Evolutionary conservation across 768 basidiomycete species (phyloP).

Genomic region (Tricholoma furcatifolium): DNA sequence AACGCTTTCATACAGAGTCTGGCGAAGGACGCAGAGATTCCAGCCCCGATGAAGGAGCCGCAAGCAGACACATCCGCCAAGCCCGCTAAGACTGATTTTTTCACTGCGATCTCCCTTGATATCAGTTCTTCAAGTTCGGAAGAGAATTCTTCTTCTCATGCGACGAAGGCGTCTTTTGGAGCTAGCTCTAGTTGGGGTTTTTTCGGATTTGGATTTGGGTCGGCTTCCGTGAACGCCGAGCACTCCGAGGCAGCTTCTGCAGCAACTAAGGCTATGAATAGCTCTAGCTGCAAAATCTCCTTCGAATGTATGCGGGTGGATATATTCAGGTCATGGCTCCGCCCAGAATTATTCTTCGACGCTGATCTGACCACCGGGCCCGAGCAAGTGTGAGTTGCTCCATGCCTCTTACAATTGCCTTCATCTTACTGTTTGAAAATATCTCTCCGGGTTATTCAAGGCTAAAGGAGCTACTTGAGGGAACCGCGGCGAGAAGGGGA

Average conservation of each 20-base stretch:
- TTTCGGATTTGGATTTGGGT: not conserved
- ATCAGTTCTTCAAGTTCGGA: not conserved
- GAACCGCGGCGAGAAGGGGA: not conserved
- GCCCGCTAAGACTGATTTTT: not conserved
- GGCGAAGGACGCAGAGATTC: not conserved
- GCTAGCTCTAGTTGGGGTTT: constrained; percentile 1
- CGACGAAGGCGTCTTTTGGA: not conserved
- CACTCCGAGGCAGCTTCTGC: not conserved
- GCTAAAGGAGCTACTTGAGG: constrained; percentile 3
- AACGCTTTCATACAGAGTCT: not conserved
- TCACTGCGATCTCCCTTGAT: constrained; percentile 5
- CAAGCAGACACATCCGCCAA: too few species aligned
- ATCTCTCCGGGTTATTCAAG: constrained; percentile 5
- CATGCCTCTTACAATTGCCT: not conserved
- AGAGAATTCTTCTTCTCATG: not conserved
- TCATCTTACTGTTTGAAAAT: not conserved
- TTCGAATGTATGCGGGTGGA: constrained; percentile 13
- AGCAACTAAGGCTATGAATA: constrained; percentile 4
- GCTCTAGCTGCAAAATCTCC: constrained; percentile 2
- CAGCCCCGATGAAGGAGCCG: not conserved
- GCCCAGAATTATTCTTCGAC: constrained; percentile 6
- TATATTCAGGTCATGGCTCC: constrained; percentile 3
- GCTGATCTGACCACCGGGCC: constrained; percentile 2
- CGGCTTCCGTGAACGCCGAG: not conserved
- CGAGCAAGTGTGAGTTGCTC: constrained; percentile 1